These are phyloP conservation scores for Nemophila menziesii DNA, from an alignment of 257 asterid genomes.

Conservation along the genomic window DNA sequence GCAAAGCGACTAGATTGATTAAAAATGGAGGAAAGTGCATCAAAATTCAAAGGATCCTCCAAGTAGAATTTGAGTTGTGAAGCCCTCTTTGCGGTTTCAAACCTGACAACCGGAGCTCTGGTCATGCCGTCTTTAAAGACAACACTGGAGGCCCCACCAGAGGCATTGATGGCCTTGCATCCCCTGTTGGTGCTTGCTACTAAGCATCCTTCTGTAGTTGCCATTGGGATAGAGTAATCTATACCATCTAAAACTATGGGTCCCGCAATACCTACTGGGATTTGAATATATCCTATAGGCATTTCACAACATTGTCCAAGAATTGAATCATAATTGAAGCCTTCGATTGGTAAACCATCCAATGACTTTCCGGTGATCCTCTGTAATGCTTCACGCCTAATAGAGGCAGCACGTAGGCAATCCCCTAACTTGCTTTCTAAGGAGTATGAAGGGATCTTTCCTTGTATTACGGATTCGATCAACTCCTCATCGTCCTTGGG, in stretches of 20 bases:
- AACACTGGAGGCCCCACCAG: slow-evolving; percentile 1
- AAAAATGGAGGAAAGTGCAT: background rate
- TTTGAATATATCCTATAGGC: slow-evolving; percentile 4
- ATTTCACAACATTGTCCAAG: slow-evolving; percentile 8
- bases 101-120: no score
- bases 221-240: slow-evolving; percentile 2
- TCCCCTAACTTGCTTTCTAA: slow-evolving; percentile 5
- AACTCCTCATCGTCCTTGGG: slow-evolving; percentile 1
- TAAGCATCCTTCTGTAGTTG: slow-evolving; percentile 8
- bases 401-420: slow-evolving; percentile 4
- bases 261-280: slow-evolving; percentile 6
- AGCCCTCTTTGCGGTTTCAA: no score
- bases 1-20: slow-evolving; percentile 5
- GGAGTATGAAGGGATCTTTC: background rate
- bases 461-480: slow-evolving; percentile 1
- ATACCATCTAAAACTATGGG: slow-evolving; percentile 1
- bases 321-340: slow-evolving; percentile 3
- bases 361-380: background rate
- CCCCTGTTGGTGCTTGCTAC: slow-evolving; percentile 9
- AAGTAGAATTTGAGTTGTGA: no score
- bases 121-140: no score
- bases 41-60: slow-evolving; percentile 3
- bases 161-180: slow-evolving; percentile 8
- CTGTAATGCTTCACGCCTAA: slow-evolving; percentile 7
- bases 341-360: background rate